These are phyloP conservation scores for Aspergillus pseudoterreus DNA, from an alignment of 2,329 filamentous ascomycete species.

Conservation along the genomic window DNA sequence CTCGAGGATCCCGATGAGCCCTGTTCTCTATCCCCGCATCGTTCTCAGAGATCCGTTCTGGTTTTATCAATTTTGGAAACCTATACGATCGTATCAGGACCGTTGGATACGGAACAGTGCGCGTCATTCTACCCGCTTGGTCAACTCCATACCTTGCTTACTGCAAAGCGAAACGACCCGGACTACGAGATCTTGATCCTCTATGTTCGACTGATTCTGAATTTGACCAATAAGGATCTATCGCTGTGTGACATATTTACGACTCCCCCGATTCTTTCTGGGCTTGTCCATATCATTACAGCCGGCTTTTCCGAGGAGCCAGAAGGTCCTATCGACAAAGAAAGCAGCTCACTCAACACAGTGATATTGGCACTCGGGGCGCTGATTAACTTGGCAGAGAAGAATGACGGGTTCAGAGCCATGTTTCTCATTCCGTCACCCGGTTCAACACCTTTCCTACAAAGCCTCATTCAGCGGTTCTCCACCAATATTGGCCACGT, in stretches of 20 bases:
- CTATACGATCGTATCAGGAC: slow-evolving; percentile 29
- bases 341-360: slow-evolving; percentile 62
- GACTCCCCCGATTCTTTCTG: slow-evolving; percentile 32
- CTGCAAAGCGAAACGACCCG: slow-evolving; percentile 12
- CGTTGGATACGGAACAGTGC: slow-evolving; percentile 23
- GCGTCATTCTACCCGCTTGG: slow-evolving; percentile 27
- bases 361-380: slow-evolving; percentile 76
- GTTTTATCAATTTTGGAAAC: slow-evolving; percentile 37
- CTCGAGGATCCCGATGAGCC: slow-evolving; percentile 6
- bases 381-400: slow-evolving; percentile 83
- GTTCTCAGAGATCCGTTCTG: slow-evolving; percentile 22
- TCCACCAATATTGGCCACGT: slow-evolving; percentile 63
- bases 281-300: slow-evolving; percentile 35
- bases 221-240: slow-evolving; percentile 77
- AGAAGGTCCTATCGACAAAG: slow-evolving; percentile 30
- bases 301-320: slow-evolving; percentile 29
- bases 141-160: slow-evolving; percentile 39
- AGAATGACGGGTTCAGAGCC: slow-evolving; percentile 61
- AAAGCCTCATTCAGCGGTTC: slow-evolving; percentile 62
- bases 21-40: slow-evolving; percentile 6
- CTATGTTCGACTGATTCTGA: slow-evolving; percentile 70
- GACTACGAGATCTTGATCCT: slow-evolving; percentile 29
- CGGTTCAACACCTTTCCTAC: slow-evolving; percentile 47
- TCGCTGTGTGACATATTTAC: slow-evolving; percentile 67
- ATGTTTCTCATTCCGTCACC: slow-evolving; percentile 41